Evolutionary conservation across 495 filamentous ascomycete genomes (phyloP), one percentile per base, ranked within the genome.

Genomic region (Penicillium canescens): DNA sequence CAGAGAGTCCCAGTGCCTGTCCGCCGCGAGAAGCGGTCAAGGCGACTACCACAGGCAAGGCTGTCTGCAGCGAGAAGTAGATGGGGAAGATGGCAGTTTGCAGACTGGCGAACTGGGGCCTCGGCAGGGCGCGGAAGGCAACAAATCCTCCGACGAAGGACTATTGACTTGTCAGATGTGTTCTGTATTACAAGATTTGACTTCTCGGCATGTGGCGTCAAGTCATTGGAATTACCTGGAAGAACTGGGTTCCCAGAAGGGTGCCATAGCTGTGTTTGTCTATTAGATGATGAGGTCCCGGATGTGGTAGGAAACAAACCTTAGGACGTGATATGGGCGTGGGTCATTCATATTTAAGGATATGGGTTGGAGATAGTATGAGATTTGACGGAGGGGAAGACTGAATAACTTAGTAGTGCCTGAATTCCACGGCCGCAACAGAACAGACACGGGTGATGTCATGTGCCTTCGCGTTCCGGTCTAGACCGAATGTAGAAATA

Each of bases 51-150:
- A 84, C 67, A 6, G 93, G 89, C 3, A 90, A 75, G 5, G 81
- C 78, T 4, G 88, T 83, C 75, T 96, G 92, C 39, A 96, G 69
- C 21, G 81, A 75, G 70, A 97, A 96, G 76, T 93, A 98, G 59
- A 87, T 70, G 20, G 93, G 93, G 73, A 95, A 93, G 62, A 91
- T 83, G 60, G 80, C 80, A 33, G 82, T 72, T 73, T 96, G 93
- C 23, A 98, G 78, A 34, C 81, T 76, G 5, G 84, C 78, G 74
- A 98, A 98, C 65, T 92, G 85, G 0, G 90, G 83, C 9, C 90
- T 85, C 9, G 89, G 78, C 42, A 97, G 83, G 49, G 82, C 79
- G 40, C 77, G 79, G 77, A 85, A 96, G 49, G 89, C 83, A 40
- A 92, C 69, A 26, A 88, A 78, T 28, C 90, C 90, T 49, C 80